These are phyloP conservation scores for Xylaria polymorpha DNA, from an alignment of 2,329 filamentous ascomycete species.

Conservation along the genomic window DNA sequence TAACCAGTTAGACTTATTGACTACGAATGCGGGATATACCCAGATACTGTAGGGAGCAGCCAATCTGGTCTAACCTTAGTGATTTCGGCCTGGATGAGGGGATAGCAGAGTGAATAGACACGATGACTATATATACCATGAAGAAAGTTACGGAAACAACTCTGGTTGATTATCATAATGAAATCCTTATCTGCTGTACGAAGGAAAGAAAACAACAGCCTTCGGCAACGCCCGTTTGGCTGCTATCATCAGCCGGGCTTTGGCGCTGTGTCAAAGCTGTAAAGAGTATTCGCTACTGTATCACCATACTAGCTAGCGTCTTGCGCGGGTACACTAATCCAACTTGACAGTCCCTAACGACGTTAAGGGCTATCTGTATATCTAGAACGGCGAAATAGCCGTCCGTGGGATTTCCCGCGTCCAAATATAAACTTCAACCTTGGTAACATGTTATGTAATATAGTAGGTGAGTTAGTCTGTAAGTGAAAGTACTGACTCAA, in stretches of 20 bases:
- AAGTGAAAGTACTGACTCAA: background rate
- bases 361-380: background rate
- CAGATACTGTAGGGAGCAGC: background rate
- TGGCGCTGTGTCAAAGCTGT: constrained; percentile 5
- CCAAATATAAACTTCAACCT: background rate
- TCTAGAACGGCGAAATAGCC: no score
- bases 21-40: constrained; percentile 12
- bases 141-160: background rate
- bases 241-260: background rate
- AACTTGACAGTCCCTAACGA: background rate
- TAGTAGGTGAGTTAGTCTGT: background rate
- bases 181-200: background rate
- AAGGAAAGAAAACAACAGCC: background rate
- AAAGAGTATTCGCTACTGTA: background rate
- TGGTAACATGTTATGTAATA: background rate
- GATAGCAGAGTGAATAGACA: background rate
- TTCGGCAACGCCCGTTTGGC: background rate
- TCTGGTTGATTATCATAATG: background rate
- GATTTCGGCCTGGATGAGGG: background rate
- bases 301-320: background rate
- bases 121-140: background rate
- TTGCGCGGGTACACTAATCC: background rate
- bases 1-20: background rate
- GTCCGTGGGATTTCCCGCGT: no score
- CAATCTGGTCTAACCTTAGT: background rate